Percentiles rank a stretch among this genome's conserved stretches.
phyloP scores from a whole-genome alignment of 2,329 filamentous ascomycete genomes.

The Diaporthe australafricana region DNA sequence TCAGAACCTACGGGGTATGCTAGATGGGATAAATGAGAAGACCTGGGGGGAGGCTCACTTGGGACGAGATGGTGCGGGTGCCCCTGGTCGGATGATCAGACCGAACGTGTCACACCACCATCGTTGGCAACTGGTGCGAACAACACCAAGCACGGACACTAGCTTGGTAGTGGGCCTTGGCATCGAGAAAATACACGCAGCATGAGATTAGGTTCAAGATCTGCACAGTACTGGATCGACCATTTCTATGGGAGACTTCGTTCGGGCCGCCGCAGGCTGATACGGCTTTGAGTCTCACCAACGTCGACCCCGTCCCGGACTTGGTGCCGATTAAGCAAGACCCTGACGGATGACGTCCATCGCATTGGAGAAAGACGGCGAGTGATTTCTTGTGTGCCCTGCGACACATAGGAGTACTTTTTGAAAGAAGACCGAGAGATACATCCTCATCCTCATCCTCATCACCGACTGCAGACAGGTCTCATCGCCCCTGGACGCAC shows the following conservation, averaged over 20 bases:
- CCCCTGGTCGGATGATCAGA: conserved; percentile 30
- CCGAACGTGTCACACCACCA: conserved; percentile 31
- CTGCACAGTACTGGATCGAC: conserved; percentile 5
- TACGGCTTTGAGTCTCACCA: conserved; percentile 12
- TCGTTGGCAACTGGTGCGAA: conserved; percentile 2
- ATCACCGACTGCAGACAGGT: too few species aligned
- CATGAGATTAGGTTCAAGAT: conserved; percentile 15
- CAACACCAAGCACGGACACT: conserved; percentile 4
- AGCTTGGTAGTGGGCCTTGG: neutral
- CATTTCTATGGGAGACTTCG: neutral
- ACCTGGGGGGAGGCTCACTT: neutral
- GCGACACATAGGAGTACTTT: too few species aligned
- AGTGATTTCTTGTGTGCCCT: neutral
- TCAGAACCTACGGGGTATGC: neutral
- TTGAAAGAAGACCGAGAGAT: too few species aligned
- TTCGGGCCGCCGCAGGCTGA: conserved; percentile 18
- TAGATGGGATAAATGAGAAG: conserved; percentile 13
- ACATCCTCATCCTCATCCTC: too few species aligned
- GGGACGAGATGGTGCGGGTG: conserved; percentile 2
- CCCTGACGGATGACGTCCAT: conserved; percentile 1
- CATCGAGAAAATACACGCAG: neutral
- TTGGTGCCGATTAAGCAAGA: neutral
- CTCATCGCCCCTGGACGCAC: too few species aligned
- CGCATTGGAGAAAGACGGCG: neutral
- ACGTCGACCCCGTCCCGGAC: neutral